Percentiles rank a stretch among this genome's conserved stretches.
Evolutionary conservation across 805 yeast species (phyloP).

Genomic region (Candida chilensis): DNA sequence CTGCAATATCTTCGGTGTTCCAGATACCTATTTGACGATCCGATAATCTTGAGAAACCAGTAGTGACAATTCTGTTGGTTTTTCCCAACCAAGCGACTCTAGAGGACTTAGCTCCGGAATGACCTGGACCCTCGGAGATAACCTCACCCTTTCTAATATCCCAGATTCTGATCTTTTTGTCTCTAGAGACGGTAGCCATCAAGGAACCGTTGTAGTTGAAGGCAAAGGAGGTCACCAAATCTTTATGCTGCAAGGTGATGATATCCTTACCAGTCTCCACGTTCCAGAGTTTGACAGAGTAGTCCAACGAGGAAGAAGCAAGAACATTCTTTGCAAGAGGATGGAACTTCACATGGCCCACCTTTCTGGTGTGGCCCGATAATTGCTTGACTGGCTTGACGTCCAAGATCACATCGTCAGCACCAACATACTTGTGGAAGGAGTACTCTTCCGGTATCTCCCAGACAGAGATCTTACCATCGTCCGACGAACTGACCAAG

Average conservation of each 20-base stretch:
- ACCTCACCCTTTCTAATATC: conserved; percentile 70
- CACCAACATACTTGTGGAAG: conserved; percentile 48
- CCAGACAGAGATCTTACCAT: conserved; percentile 79
- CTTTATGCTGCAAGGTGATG: conserved; percentile 75
- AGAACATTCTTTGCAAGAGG: conserved; percentile 83
- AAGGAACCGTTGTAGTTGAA: conserved; percentile 86
- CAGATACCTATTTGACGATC: conserved; percentile 95
- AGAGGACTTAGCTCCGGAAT: conserved; percentile 85
- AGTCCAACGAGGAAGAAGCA: conserved; percentile 87
- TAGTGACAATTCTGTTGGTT: conserved; percentile 75
- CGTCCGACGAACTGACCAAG: conserved; percentile 75
- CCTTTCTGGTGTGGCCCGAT: conserved; percentile 86
- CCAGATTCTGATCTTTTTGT: conserved; percentile 87
- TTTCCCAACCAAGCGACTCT: conserved; percentile 90
- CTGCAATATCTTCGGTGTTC: conserved; percentile 67
- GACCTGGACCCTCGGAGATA: conserved; percentile 81
- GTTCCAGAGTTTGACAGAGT: conserved; percentile 89
- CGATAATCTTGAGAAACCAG: conserved; percentile 88
- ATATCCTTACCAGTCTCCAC: conserved; percentile 63
- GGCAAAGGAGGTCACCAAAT: conserved; percentile 85
- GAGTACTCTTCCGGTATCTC: conserved; percentile 77
- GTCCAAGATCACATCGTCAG: conserved; percentile 52
- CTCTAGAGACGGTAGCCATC: conserved; percentile 85
- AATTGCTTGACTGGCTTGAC: conserved; percentile 62
- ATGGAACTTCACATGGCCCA: conserved; percentile 85